Evolutionary conservation across 2,329 filamentous ascomycete genomes (phyloP), one percentile per base, ranked within the genome.

Genomic region (Hypoxylon sp.): DNA sequence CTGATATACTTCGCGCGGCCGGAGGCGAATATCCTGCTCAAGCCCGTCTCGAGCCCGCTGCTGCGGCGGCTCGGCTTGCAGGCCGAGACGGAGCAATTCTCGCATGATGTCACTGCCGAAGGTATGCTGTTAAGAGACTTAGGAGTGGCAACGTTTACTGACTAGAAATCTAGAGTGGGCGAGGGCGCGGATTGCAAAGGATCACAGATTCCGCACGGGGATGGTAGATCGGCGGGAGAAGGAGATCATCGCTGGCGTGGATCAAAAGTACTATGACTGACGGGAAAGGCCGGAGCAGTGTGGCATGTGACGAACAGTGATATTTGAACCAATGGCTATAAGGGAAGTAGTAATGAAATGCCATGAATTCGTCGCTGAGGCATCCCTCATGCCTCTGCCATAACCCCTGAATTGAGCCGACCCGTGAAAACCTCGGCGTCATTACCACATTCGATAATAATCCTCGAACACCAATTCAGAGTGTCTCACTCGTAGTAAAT

Each of bases 1-100:
- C 45, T 73, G 11, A 72, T 73, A 2, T 73, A 73, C 46, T 73
- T 73, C 33, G 71, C 70, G 18, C 46, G 71, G 9, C 71, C 71
- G 1, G 72, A 73, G 57, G 70, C 70, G 9, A 66, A 72, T 7
- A 67, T 72, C 14, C 44, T 67, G 9, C 59, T 73, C 4, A 70
- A 69, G 57, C 72, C 71, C 1, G 65, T 73, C 7, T 40, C 28
- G 8, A 70, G 68, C 46, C 64, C 67, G 6, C 49, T 68, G 50
- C 50, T 68, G 12, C 57, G 33, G 38, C 56, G 57, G 14, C 65
- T 71, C 0, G 68, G 71, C 1, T 45, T 70, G 24, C 62, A 69
- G 46, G 51, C 20, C 3, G 68, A 73, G 14, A 46, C 64, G 12
- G 70, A 71, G 55, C 62, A 22, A 18, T 73, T 73, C 26, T 54